Base-by-base conservation (phyloP, 768 basidiomycete species). In the Dendrothele bispora region DNA sequence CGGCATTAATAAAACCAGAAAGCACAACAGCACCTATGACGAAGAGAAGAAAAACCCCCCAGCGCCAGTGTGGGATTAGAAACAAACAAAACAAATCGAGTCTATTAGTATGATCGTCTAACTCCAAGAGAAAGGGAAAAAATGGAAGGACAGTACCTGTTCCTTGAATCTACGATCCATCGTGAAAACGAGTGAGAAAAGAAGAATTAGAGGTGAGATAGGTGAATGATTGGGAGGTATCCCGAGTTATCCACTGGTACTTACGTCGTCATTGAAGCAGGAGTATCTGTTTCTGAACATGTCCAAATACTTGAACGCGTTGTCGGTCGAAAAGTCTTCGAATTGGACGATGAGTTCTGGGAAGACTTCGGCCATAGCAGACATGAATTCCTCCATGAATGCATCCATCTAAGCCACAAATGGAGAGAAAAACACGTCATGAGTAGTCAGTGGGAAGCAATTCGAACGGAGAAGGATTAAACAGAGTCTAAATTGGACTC, bases 311-410 rank as follows among this genome's bases (percentile, higher is more conserved):
- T 77, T 70, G 72, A 89, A 90, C 2, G 88, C 88, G 43, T 86
- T 85, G 59, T 89, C 83, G 2, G 86, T 88, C 42, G 85, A 84
- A 61, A 87, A 91, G 60, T 90, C 82, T 53, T 84, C 84, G 51
- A 84, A 88, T 49, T 88, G 86, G n/a, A 89, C 77, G 53, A 88
- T 68, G 40, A 84, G 66, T 4, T 78, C 67, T 6, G 87, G 87
- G 64, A 86, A 88, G 14, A 79, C 76, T 24, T 79, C 74, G 35
- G 67, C 63, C 73, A 86, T 81, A 7, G 84, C 81, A 14, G 68
- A 62, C 83, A 90, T 88, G 64, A 90, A 88, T 54, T 84, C 81
- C 45, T 84, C 78, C 80, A 90, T 83, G 67, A 89, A 88, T 29
- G 66, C 82, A 35, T 83, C 80, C 74, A 86, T 84, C 81, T 84